Base-by-base conservation (phyloP, 371 early-diverging fungal genomes). In the Dinochytrium kinnereticum region DNA sequence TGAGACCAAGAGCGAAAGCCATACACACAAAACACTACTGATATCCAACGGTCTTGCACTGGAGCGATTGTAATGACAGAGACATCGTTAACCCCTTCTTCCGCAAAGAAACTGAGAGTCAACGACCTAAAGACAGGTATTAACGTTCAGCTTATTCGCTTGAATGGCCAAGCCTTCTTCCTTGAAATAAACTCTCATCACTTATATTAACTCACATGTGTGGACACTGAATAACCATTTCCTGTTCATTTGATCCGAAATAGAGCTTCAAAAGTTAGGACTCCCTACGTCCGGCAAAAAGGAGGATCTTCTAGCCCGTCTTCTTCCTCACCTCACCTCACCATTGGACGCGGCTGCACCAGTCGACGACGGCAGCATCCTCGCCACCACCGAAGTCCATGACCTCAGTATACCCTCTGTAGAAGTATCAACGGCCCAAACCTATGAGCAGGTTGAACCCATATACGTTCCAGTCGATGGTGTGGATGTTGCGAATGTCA, bases 191-290 rank as follows among this genome's bases (percentile, higher is more conserved):
- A 7, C 21, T 57, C 24, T 26, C 21, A 7, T 26, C 59, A 57
- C 13, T 10, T 7, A 7, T 30, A 17, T 24, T 10, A 64, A 7
- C 17, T 17, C 3, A 64, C 36, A 37, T 13, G 38, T 19, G 19
- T 30, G 64, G 31, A 24, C n/a, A 10, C 39, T 34, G 26, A 36
- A 2, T 13, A 34, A 66, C 19, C 19, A 44, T 44, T 44, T 44
- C 44, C 19, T n/a, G n/a, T 19, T 44, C 7, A 44, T 44, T 44
- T 57, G 26, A 5, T 24, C 13, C 24, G n/a, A 24, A 36, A 49
- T 21, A 66, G 66, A 66, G 44, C 66, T 66, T 28, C 40, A 66
- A 28, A 66, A 66, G 26, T 44, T 66, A n/a, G 66, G 66, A 19
- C 66, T 40, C 2, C 44, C 66, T 7, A 40, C 44, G 2, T 21